These are phyloP conservation scores for Nemania bipapillata DNA, from an alignment of 2,329 filamentous ascomycete species.

Conservation along the genomic window DNA sequence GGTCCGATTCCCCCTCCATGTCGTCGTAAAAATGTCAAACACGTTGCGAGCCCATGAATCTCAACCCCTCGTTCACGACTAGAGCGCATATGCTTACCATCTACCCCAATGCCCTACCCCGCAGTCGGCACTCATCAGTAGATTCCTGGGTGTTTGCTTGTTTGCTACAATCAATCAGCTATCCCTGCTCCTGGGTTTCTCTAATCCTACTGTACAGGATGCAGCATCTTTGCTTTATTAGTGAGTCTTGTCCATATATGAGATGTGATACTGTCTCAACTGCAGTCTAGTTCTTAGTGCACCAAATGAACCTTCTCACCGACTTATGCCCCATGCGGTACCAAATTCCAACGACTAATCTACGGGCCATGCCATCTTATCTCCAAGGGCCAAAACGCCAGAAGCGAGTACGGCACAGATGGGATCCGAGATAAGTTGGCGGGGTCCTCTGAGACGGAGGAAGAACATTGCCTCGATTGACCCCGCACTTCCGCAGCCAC, in stretches of 20 bases:
- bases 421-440: neutral
- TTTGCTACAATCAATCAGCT: slow-evolving; percentile 4
- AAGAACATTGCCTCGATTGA: neutral
- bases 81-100: neutral
- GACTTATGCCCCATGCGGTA: neutral
- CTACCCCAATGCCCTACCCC: slow-evolving; percentile 19
- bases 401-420: neutral
- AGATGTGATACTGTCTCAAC: neutral
- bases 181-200: neutral
- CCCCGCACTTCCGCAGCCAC: neutral
- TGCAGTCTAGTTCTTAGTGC: neutral
- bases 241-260: slow-evolving; percentile 2
- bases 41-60: slow-evolving; percentile 8
- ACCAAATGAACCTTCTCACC: neutral
- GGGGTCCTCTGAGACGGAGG: neutral
- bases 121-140: slow-evolving; percentile 13
- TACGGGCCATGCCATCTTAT: neutral
- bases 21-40: slow-evolving; percentile 26
- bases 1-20: slow-evolving; percentile 17
- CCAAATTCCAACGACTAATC: neutral
- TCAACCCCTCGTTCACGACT: slow-evolving; percentile 1
- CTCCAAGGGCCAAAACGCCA: neutral
- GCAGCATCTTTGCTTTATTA: neutral
- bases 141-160: slow-evolving; percentile 7
- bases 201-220: neutral